Evolutionary conservation across 768 basidiomycete genomes (phyloP).

Genomic region (Leccinum olivaceopallidum): DNA sequence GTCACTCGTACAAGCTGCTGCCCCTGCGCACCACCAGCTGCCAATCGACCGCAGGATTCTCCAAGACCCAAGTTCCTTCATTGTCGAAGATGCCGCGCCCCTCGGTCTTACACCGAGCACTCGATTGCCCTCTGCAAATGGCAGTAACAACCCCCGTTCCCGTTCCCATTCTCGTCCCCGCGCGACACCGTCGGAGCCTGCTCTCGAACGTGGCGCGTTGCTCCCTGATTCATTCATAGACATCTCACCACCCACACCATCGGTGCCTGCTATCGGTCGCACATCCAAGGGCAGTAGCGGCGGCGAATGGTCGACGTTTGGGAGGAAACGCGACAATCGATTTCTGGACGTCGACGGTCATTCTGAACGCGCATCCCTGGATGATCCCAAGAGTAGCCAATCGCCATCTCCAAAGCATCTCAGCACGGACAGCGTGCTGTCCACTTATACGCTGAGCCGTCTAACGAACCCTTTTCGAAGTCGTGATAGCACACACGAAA

Average conservation of each 20-base stretch:
- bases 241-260: slow-evolving; percentile 13
- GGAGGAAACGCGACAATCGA: slow-evolving; percentile 25
- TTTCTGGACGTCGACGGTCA: slow-evolving; percentile 14
- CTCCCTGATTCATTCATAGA: slow-evolving; percentile 6
- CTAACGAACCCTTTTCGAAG: slow-evolving; percentile 19
- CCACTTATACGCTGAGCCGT: slow-evolving; percentile 22
- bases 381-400: slow-evolving; percentile 11
- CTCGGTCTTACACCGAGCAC: slow-evolving; percentile 31
- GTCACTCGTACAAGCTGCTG: neutral
- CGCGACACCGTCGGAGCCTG: slow-evolving; percentile 1
- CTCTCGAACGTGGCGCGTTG: slow-evolving; percentile 1
- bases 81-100: slow-evolving; percentile 17
- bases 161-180: slow-evolving; percentile 10
- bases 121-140: slow-evolving; percentile 17
- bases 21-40: slow-evolving; percentile 2
- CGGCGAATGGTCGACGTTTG: slow-evolving; percentile 40
- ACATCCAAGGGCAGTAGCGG: slow-evolving; percentile 21
- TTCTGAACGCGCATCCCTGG: slow-evolving; percentile 13
- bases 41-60: slow-evolving; percentile 30
- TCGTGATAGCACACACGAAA: slow-evolving; percentile 10
- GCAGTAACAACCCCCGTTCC: slow-evolving; percentile 4
- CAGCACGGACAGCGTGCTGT: slow-evolving; percentile 20
- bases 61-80: slow-evolving; percentile 31
- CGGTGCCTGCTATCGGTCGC: slow-evolving; percentile 15
- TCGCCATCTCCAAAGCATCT: slow-evolving; percentile 24